These are phyloP conservation scores for Aspergillus ruber DNA, from an alignment of 2,329 filamentous ascomycete genomes.

Conservation along the genomic window DNA sequence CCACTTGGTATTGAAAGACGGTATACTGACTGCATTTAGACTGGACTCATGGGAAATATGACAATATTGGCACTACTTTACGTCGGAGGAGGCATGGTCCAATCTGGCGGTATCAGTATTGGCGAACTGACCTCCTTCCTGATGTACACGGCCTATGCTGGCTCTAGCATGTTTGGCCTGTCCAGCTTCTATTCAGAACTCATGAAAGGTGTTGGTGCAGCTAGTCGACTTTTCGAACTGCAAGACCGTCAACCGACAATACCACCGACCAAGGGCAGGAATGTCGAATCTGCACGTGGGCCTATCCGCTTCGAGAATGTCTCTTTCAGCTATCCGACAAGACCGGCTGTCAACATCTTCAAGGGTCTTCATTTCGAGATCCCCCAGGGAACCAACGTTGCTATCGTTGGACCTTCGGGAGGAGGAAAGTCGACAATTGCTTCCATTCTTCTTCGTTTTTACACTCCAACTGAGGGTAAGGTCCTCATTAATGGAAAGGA, in stretches of 20 bases:
- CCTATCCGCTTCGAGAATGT: conserved; percentile 83
- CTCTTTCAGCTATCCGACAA: conserved; percentile 84
- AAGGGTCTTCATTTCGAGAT: conserved; percentile 84
- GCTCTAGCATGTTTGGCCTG: conserved; percentile 83
- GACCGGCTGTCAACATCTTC: conserved; percentile 88
- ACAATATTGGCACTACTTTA: conserved; percentile 87
- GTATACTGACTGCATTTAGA: conserved; percentile 45
- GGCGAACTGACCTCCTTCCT: conserved; percentile 93
- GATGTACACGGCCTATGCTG: conserved; percentile 91
- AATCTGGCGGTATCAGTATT: conserved; percentile 75
- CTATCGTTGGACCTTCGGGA: conserved; percentile 91
- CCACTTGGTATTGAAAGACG: neutral
- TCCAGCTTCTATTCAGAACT: conserved; percentile 96
- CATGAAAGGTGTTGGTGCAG: conserved; percentile 97
- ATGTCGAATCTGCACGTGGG: conserved; percentile 77
- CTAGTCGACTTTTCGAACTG: conserved; percentile 90
- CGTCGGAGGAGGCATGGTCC: conserved; percentile 84
- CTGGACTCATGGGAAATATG: conserved; percentile 91
- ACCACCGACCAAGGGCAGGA: conserved; percentile 72
- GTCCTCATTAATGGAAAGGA: conserved; percentile 82
- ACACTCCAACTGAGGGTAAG: conserved; percentile 68
- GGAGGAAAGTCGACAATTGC: conserved; percentile 96
- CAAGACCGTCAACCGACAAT: conserved; percentile 85
- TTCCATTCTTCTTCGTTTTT: conserved; percentile 85
- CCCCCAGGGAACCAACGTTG: conserved; percentile 86